phyloP scores from a whole-genome alignment of 2,329 filamentous ascomycete genomes.

The Penicillium aurantiogriseum region DNA sequence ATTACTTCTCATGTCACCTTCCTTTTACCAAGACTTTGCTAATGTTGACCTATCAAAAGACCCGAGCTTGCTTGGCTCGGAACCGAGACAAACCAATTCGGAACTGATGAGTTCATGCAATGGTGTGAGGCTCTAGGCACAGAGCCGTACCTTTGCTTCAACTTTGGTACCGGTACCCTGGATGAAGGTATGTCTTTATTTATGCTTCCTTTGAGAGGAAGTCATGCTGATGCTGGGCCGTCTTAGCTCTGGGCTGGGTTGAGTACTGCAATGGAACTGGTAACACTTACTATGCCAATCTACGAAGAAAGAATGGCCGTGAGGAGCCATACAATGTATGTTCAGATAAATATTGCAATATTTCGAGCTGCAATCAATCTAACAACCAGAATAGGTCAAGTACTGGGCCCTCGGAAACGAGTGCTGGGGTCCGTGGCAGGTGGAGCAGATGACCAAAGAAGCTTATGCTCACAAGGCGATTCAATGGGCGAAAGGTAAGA shows the following conservation, averaged over 20 bases:
- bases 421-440: constrained; percentile 61
- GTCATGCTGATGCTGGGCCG: not conserved
- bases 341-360: not conserved
- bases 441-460: constrained; percentile 59
- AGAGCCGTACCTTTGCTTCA: constrained; percentile 76
- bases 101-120: constrained; percentile 81
- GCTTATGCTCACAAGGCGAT: constrained; percentile 59
- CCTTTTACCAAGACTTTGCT: not conserved
- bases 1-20: not conserved
- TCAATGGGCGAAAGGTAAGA: constrained; percentile 56
- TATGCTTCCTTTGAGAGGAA: not conserved
- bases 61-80: constrained; percentile 79
- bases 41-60: constrained; percentile 34
- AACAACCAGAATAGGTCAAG: constrained; percentile 52
- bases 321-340: constrained; percentile 69
- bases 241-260: constrained; percentile 67
- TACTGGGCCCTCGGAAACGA: constrained; percentile 86
- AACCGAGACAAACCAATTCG: constrained; percentile 74
- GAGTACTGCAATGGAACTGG: constrained; percentile 82
- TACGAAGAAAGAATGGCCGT: constrained; percentile 71
- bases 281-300: constrained; percentile 78
- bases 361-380: constrained; percentile 1
- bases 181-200: constrained; percentile 47
- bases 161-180: constrained; percentile 72
- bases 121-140: constrained; percentile 73